phyloP scores from a whole-genome alignment of 2,329 filamentous ascomycete genomes.

The Colletotrichum paranaense region DNA sequence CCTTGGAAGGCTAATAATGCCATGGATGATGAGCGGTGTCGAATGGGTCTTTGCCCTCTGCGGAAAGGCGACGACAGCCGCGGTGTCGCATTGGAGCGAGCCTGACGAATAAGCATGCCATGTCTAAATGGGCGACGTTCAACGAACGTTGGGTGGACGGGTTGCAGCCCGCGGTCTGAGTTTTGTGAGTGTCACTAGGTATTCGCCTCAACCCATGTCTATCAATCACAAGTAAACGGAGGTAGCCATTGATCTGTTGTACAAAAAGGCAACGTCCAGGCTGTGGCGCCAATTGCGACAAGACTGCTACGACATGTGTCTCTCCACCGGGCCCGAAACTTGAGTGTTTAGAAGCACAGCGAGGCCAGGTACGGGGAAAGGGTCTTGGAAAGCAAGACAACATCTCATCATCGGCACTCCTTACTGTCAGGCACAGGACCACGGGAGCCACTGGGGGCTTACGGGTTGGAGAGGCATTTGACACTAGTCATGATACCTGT shows the following conservation, averaged over 20 bases:
- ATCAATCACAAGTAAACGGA: slow-evolving; percentile 33
- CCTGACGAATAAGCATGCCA: slow-evolving; percentile 32
- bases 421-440: slow-evolving; percentile 12
- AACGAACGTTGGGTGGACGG: neutral
- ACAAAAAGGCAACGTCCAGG: neutral
- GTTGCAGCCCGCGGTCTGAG: neutral
- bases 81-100: slow-evolving; percentile 4
- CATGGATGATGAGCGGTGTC: slow-evolving; percentile 11
- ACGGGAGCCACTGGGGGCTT: neutral
- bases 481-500: slow-evolving; percentile 33
- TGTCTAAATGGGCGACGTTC: neutral
- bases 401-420: slow-evolving; percentile 27
- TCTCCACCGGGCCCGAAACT: slow-evolving; percentile 29
- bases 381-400: slow-evolving; percentile 28
- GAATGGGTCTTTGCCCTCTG: slow-evolving; percentile 4
- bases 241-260: neutral
- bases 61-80: slow-evolving; percentile 4
- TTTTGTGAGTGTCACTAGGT: too few relatives aligned
- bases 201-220: slow-evolving; percentile 15
- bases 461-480: slow-evolving; percentile 19
- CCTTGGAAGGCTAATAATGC: slow-evolving; percentile 7
- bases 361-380: slow-evolving; percentile 29
- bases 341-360: slow-evolving; percentile 19
- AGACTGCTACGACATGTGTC: slow-evolving; percentile 27
- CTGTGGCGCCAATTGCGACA: slow-evolving; percentile 12